Evolutionary conservation across 495 filamentous ascomycete genomes (phyloP).

Genomic region (Jackrogersella multiformis): DNA sequence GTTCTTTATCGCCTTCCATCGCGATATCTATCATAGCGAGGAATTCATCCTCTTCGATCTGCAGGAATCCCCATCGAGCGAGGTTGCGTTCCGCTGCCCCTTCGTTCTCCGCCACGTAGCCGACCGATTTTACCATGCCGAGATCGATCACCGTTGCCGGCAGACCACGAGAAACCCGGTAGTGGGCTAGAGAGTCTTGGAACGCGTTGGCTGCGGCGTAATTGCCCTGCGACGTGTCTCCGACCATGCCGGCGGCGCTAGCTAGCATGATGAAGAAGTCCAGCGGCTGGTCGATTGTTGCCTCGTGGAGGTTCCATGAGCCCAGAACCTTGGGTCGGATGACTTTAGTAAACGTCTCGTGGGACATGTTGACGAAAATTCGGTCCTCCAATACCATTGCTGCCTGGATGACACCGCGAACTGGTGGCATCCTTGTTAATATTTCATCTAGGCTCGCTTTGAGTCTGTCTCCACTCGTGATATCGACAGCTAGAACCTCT

Average conservation of each 20-base stretch:
- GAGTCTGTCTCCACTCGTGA: conserved; percentile 33
- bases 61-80: conserved; percentile 12
- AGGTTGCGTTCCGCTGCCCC: conserved; percentile 9
- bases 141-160: conserved; percentile 57
- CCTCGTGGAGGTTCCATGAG: conserved; percentile 62
- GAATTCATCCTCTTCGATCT: conserved; percentile 22
- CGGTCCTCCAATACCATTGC: conserved; percentile 48
- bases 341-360: conserved; percentile 52
- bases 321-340: conserved; percentile 61
- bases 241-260: conserved; percentile 59
- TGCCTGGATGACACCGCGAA: conserved; percentile 59
- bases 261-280: conserved; percentile 66
- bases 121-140: conserved; percentile 49
- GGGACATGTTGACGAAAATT: conserved; percentile 46
- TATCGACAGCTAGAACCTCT: conserved; percentile 47
- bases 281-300: conserved; percentile 33
- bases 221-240: conserved; percentile 61
- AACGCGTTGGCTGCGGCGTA: conserved; percentile 67
- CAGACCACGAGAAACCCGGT: conserved; percentile 45
- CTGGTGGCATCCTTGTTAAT: conserved; percentile 47
- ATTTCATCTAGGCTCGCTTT: conserved; percentile 11
- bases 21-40: conserved; percentile 7
- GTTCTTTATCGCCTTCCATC: neutral
- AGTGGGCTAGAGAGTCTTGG: conserved; percentile 54
- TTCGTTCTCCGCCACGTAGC: conserved; percentile 38